Conservation (phyloP, 176 grass and related monocot genomes). For the Elymus sibiricus region DNA sequence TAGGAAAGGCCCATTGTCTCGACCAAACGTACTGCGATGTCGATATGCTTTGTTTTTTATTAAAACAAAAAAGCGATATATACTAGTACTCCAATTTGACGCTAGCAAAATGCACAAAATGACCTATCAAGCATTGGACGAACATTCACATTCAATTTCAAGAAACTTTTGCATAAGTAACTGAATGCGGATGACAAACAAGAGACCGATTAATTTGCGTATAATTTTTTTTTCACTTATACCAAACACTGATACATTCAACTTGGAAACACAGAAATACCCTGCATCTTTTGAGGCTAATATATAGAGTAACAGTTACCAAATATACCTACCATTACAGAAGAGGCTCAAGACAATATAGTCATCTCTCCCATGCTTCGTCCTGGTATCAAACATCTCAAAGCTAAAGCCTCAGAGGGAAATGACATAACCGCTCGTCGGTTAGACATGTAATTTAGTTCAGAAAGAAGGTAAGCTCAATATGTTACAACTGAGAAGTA, state of each 20-base stretch:
- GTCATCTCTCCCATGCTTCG: background rate
- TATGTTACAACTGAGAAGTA: constrained; percentile 50
- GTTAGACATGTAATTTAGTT: constrained; percentile 57
- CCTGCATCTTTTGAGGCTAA: background rate
- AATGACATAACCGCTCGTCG: background rate
- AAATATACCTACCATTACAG: background rate
- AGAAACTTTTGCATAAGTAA: too few species aligned
- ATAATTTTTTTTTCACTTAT: too few species aligned
- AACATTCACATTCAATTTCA: too few species aligned
- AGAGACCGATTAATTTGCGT: too few species aligned
- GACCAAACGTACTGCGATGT: too few species aligned
- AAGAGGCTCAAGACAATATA: background rate
- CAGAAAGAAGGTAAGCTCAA: background rate
- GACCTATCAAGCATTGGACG: too few species aligned
- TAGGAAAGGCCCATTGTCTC: too few species aligned
- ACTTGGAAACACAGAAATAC: background rate
- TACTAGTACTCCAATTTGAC: too few species aligned
- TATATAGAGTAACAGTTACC: background rate
- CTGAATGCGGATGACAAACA: background rate
- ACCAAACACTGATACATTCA: background rate
- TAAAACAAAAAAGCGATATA: too few species aligned
- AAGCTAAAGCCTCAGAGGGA: background rate
- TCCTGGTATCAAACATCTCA: background rate
- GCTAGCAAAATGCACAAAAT: too few species aligned
- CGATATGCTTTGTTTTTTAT: too few species aligned